Conservation (phyloP, 1,284 basidiomycete genomes). For the Pterula multifida region DNA sequence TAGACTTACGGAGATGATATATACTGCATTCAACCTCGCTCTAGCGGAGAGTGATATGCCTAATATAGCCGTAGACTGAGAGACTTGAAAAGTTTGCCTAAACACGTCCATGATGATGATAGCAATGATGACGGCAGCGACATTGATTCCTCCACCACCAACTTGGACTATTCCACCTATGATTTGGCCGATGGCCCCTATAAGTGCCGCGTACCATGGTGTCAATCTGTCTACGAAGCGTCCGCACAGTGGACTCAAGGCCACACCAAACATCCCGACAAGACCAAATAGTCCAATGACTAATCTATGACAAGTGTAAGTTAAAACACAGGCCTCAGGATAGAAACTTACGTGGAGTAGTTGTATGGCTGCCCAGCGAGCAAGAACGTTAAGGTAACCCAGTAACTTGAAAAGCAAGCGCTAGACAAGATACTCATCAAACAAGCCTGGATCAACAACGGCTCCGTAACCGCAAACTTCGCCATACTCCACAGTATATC, state of each 20-base stretch:
- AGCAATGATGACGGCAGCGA: constrained; percentile 36
- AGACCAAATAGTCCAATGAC: constrained; percentile 63
- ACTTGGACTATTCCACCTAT: constrained; percentile 41
- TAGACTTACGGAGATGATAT: constrained; percentile 22
- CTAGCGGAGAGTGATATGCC: constrained; percentile 21
- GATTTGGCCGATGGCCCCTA: constrained; percentile 29
- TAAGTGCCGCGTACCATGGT: constrained; percentile 47
- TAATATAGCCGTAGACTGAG: constrained; percentile 24
- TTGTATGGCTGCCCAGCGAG: constrained; percentile 53
- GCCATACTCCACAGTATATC: constrained; percentile 55
- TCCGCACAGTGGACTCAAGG: constrained; percentile 49
- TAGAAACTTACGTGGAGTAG: constrained; percentile 42
- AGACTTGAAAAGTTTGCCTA: constrained; percentile 31
- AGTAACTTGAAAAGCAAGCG: constrained; percentile 48
- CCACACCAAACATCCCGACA: constrained; percentile 57
- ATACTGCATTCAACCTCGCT: constrained; percentile 30
- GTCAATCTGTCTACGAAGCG: constrained; percentile 47
- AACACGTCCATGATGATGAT: constrained; percentile 30
- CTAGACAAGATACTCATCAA: constrained; percentile 45
- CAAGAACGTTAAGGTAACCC: constrained; percentile 66
- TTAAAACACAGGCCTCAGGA: not conserved
- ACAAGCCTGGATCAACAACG: constrained; percentile 50
- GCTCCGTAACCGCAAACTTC: constrained; percentile 58
- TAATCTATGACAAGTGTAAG: constrained; percentile 24
- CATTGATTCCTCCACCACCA: constrained; percentile 44